Evolutionary conservation across 75 land plant genomes (phyloP), one percentile per base, ranked within the genome.

Genomic region (Chamaecyparis obtusa): DNA sequence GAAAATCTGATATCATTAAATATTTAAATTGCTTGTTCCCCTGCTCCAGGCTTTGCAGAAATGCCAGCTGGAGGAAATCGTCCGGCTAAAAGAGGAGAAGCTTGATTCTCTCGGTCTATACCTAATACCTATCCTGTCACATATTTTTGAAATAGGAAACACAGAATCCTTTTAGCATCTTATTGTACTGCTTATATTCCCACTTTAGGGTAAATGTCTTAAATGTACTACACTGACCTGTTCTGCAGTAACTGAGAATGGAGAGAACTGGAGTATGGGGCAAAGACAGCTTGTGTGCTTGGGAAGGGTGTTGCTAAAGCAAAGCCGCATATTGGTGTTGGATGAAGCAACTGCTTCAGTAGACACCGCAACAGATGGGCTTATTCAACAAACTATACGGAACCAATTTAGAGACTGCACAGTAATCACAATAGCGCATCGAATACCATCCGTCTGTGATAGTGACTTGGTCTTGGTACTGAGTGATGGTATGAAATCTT

Each of bases 231-330:
- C 35, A 36, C 14, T 87, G 54, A 35, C 39, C 41, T 49, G 8
- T 14, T 77, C 16, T 83, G 21, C 71, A 88, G 93, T 90, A 0
- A 71, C 60, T 74, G 92, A 91, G 71, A 86, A 90, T 83, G 92
- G 92, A 21, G 92, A 88, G 37, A 91, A 91, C 15, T 89, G 85
- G 76, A 89, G 85, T 71, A 85, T 83, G 41, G 90, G 88, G 14
- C 90, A 89, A 39, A 13, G 90, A 32, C 85, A 89, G 41, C 87
- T 89, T 11, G 48, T 89, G 1, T 79, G 90, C 60, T 82, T 89
- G 33, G 90, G 76, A 24, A 51, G 90, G 44, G 90, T 57, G 9
- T 17, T 89, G 17, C 55, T 89, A 37, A 54, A 67, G 46, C 64
- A 46, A 17, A 79, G 74, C 35, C 80, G 69, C 11, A 64, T 89